These are phyloP conservation scores for Coriolopsis trogii DNA, from an alignment of 1,284 basidiomycete genomes.

Conservation along the genomic window DNA sequence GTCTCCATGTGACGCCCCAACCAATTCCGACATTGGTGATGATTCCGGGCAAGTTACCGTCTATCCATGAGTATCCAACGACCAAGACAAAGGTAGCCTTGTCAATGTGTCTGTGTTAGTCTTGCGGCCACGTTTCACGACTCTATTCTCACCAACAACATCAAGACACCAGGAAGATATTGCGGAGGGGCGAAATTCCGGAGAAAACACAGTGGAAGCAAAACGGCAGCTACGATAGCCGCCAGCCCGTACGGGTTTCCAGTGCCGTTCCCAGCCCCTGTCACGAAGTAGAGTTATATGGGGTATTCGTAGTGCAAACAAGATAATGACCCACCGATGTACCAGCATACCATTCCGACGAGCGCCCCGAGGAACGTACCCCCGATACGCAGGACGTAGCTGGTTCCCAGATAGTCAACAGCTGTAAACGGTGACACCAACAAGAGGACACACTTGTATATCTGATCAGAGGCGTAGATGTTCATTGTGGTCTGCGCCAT, in stretches of 20 bases:
- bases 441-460: slow-evolving; percentile 45
- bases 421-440: background rate
- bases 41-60: slow-evolving; percentile 48
- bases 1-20: slow-evolving; percentile 54
- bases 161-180: slow-evolving; percentile 40
- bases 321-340: slow-evolving; percentile 41
- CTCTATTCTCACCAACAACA: slow-evolving; percentile 40
- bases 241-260: slow-evolving; percentile 65
- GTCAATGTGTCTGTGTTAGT: too few relatives aligned
- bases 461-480: slow-evolving; percentile 64
- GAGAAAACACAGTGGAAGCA: slow-evolving; percentile 56
- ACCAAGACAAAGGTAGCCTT: slow-evolving; percentile 50
- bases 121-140: too few relatives aligned
- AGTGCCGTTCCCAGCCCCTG: slow-evolving; percentile 49
- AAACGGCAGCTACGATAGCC: slow-evolving; percentile 52
- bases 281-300: background rate
- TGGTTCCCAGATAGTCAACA: slow-evolving; percentile 19
- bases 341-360: slow-evolving; percentile 62
- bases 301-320: background rate
- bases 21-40: slow-evolving; percentile 54
- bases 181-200: slow-evolving; percentile 53
- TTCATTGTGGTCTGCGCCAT: slow-evolving; percentile 70
- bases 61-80: slow-evolving; percentile 66
- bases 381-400: slow-evolving; percentile 49
- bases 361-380: slow-evolving; percentile 43